Evolutionary conservation across 2,329 filamentous ascomycete species (phyloP), one percentile per base, ranked within the genome.

Genomic region (Dothistroma pini): DNA sequence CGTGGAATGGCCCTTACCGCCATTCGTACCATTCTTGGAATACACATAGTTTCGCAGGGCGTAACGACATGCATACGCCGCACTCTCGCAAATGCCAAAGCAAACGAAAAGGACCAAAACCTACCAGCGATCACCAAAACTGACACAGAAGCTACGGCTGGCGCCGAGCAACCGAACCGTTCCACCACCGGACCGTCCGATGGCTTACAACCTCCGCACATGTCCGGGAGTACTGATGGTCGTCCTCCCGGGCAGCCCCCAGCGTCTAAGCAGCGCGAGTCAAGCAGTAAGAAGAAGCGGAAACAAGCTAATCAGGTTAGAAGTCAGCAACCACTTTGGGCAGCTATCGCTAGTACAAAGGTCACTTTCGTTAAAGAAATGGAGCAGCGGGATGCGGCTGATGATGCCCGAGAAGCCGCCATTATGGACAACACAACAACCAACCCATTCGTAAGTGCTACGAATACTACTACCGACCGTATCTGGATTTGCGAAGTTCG

Each of bases 291-390:
- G 78, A 95, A 91, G 79, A 89, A 90, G 78, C 86, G 89, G 78
- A 93, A 95, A 78, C 91, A 96, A 77, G 93, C 90, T 72, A 92
- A 91, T 61, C 90, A 95, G 76, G 91, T 96, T 68, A 84, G 93
- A 75, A 90, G 91, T 74, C 88, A 91, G 72, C 93, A 97, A 78
- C 93, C 93, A 54, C 85, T 97, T 66, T 97, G 93, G 93, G 91
- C 93, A 66, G 93, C 93, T 53, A 84, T 97, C 69, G 93, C 93
- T 56, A 96, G 91, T 78, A 96, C 93, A 72, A 97, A 97, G 82
- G 93, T 97, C 74, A 93, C 95, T 70, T 91, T 96, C 78, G 88
- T 96, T 72, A 95, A 96, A 79, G 93, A 77, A 79, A 84, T 81
- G 75, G 80, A 83, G 77, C 85, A 96, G 74, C 93, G 90, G 67